Evolutionary conservation across 1,284 basidiomycete genomes (phyloP).

Genomic region (Puccinia sorghi): DNA sequence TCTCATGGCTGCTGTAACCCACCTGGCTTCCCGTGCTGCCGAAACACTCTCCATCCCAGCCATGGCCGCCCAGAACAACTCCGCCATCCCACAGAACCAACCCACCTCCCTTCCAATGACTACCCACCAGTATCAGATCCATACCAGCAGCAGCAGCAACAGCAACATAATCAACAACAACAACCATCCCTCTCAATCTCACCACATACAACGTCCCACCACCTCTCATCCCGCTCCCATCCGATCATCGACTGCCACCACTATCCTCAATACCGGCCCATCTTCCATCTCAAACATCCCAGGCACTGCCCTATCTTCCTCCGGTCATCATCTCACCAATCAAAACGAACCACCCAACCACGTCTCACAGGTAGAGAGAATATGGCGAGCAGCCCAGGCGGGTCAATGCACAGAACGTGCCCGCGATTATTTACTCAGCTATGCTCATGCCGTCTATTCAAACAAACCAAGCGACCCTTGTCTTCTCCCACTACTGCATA

Average conservation of each 20-base stretch:
- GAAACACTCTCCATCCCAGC: too few species aligned
- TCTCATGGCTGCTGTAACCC: too few species aligned
- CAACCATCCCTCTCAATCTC: too few species aligned
- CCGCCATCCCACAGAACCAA: too few species aligned
- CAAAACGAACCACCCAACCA: background rate
- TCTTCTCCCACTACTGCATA: conserved; percentile 57
- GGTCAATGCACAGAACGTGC: conserved; percentile 48
- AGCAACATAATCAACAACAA: too few species aligned
- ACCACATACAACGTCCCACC: background rate
- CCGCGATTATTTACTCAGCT: conserved; percentile 45
- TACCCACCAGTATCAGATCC: too few species aligned
- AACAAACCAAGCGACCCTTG: conserved; percentile 43
- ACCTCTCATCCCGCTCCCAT: conserved; percentile 21
- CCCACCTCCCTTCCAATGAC: too few species aligned
- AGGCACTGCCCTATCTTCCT: background rate
- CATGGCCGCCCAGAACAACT: too few species aligned
- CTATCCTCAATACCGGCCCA: conserved; percentile 21
- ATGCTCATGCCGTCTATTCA: conserved; percentile 48
- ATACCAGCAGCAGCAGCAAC: too few species aligned
- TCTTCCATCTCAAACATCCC: conserved; percentile 4
- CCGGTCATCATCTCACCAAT: background rate
- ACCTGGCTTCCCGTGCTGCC: too few species aligned
- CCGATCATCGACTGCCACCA: conserved; percentile 5
- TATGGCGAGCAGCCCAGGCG: conserved; percentile 49
- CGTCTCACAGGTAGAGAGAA: conserved; percentile 37